These are phyloP conservation scores for Phytophthora quininea DNA, from an alignment of 352 stramenopile genomes.

Conservation along the genomic window DNA sequence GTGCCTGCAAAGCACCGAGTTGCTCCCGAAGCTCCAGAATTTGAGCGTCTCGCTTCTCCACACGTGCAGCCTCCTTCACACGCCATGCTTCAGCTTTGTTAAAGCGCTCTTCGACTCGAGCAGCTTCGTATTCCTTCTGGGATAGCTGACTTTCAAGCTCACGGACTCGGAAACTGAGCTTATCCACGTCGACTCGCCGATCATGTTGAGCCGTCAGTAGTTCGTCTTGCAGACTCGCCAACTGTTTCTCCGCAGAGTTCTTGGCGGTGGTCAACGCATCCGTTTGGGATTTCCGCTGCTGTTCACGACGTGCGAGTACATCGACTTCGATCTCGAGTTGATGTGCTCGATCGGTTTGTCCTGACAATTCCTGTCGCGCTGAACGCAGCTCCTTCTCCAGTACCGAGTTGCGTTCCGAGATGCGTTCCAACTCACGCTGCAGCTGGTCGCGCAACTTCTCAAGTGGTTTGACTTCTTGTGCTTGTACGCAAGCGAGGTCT, in stretches of 20 bases:
- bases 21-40: slow-evolving; percentile 57
- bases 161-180: slow-evolving; percentile 46
- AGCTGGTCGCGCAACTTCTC: slow-evolving; percentile 49
- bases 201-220: slow-evolving; percentile 33
- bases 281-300: slow-evolving; percentile 47
- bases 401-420: slow-evolving; percentile 23
- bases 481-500: slow-evolving; percentile 31
- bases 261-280: slow-evolving; percentile 42
- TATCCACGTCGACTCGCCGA: slow-evolving; percentile 48
- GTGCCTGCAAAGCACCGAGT: slow-evolving; percentile 42
- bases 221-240: slow-evolving; percentile 40
- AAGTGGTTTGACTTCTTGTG: slow-evolving; percentile 35
- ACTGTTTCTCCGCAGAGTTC: slow-evolving; percentile 40
- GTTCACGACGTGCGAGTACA: slow-evolving; percentile 49
- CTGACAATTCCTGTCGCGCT: slow-evolving; percentile 32
- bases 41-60: slow-evolving; percentile 56
- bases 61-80: slow-evolving; percentile 50
- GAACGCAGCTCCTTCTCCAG: slow-evolving; percentile 44
- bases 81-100: slow-evolving; percentile 55
- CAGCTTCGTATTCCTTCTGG: slow-evolving; percentile 60
- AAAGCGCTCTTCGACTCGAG: slow-evolving; percentile 51
- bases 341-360: slow-evolving; percentile 27
- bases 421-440: slow-evolving; percentile 40
- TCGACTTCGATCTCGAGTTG: slow-evolving; percentile 54
- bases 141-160: slow-evolving; percentile 54